Percentiles rank a stretch among this genome's conserved stretches.
Evolutionary conservation across 106 monocot species (phyloP).

Genomic region (Alisma plantagoaquatica): DNA sequence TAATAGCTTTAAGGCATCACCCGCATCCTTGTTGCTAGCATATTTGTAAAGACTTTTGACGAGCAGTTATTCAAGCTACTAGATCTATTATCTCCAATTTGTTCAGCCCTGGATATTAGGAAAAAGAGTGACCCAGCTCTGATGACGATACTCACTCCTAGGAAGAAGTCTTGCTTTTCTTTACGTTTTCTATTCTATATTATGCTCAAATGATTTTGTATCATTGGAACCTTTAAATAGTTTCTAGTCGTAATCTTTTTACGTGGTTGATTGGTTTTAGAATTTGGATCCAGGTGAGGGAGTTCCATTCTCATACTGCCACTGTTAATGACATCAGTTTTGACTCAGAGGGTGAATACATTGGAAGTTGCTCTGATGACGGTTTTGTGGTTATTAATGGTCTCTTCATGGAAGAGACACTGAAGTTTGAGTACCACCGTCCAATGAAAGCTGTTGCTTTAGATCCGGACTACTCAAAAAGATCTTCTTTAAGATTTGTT

Average conservation of each 20-base stretch:
- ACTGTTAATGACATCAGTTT: slow-evolving; percentile 93
- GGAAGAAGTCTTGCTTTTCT: neutral
- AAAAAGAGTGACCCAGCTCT: too few species aligned
- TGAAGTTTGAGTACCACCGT: slow-evolving; percentile 89
- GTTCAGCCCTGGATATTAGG: too few species aligned
- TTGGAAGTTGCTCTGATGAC: slow-evolving; percentile 98
- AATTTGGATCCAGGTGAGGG: slow-evolving; percentile 62
- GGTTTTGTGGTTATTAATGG: slow-evolving; percentile 75
- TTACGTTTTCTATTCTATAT: neutral
- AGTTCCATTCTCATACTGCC: slow-evolving; percentile 79
- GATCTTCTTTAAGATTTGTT: slow-evolving; percentile 64
- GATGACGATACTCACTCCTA: neutral
- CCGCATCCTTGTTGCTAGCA: too few species aligned
- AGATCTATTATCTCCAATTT: too few species aligned
- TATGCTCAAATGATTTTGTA: neutral
- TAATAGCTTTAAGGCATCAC: too few species aligned
- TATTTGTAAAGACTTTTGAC: too few species aligned
- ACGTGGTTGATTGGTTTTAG: too few species aligned
- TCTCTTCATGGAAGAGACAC: slow-evolving; percentile 79
- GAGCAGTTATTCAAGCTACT: neutral
- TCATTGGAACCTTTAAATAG: too few species aligned
- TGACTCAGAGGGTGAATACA: slow-evolving; percentile 87
- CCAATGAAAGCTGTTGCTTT: slow-evolving; percentile 96
- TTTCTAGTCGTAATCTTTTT: too few species aligned
- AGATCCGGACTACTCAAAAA: slow-evolving; percentile 73